A percentile compares a stretch with the other conserved stretches of the same genome.
phyloP scores from a whole-genome alignment of 495 filamentous ascomycete species.

The Aspergillus nanangensis region DNA sequence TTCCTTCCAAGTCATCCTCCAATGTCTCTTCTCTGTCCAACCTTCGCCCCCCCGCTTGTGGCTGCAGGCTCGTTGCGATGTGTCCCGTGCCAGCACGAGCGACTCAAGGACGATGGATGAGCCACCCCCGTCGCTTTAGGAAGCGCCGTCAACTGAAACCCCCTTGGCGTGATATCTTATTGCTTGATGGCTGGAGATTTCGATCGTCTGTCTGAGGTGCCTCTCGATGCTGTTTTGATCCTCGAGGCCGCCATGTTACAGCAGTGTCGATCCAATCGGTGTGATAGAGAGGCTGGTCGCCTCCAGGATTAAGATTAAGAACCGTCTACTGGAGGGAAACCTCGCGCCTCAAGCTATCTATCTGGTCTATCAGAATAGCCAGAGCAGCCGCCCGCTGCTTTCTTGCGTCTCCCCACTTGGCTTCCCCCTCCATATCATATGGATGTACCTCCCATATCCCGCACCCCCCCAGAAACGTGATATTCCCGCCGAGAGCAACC shows the following conservation, averaged over 20 bases:
- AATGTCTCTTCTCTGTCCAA: too few species aligned
- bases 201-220: slow-evolving; percentile 27
- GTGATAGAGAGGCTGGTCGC: background rate
- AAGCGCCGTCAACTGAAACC: too few species aligned
- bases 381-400: background rate
- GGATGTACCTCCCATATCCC: background rate
- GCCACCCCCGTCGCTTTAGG: too few species aligned
- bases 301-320: too few species aligned
- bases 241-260: background rate
- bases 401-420: background rate
- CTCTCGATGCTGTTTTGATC: slow-evolving; percentile 13
- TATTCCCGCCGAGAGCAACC: background rate
- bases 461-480: background rate
- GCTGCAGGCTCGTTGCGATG: slow-evolving; percentile 37
- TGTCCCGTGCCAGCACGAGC: slow-evolving; percentile 3
- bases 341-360: too few species aligned
- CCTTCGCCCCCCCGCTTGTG: slow-evolving; percentile 13
- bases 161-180: slow-evolving; percentile 27
- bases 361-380: too few species aligned
- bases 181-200: slow-evolving; percentile 32
- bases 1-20: slow-evolving; percentile 13
- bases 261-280: background rate
- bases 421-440: slow-evolving; percentile 4
- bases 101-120: background rate
- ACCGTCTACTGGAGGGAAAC: too few species aligned